Evolutionary conservation across 2,329 filamentous ascomycete genomes (phyloP), one percentile per base, ranked within the genome.

Genomic region (Moelleriella libera): DNA sequence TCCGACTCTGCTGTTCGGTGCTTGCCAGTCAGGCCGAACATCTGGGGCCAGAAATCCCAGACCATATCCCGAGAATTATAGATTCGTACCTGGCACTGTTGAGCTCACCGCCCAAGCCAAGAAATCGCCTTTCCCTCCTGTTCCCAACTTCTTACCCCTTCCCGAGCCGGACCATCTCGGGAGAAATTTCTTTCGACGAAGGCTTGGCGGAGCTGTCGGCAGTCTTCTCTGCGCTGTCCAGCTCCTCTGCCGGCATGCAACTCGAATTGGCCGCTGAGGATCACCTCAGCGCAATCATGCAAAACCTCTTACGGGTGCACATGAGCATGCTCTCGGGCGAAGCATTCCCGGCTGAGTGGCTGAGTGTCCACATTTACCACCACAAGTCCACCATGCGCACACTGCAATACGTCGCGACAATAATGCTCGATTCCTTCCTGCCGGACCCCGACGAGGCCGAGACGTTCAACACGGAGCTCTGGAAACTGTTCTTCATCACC

Each of bases 91-190:
- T 86, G 46, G 78, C 81, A 8, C 82, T 97, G 49, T 78, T 85
- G 54, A 69, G 76, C 1, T 64, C 66, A 3, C 68, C 72, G 3
- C 64, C 68, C 43, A 68, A 69, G 46, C 63, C 72, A 4, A 82
- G 82, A 47, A 77, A 76, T 12, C 76, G 81, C 3, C 76, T 97
- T 42, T 96, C 89, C 4, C 74, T 97, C 14, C 75, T 97, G 0
- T 98, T 98, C 60, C 90, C 92, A 5, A 84, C 83, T 12, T 74
- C 83, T 0, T 97, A 95, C 61, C 92, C 92, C 0, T 97, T 98
- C 61, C 85, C 87, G 1, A 76, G 78, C 45, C 86, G 84, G 55
- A 65, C 77, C 1, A 78, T 87, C 11, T 71, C 76, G 5, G 74
- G 80, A 30, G 72, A 75, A 9, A 62, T 72, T 8, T 59, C 67